Base-by-base conservation (phyloP, 208 protist genomes). In the Vickermania spadyakhi region DNA sequence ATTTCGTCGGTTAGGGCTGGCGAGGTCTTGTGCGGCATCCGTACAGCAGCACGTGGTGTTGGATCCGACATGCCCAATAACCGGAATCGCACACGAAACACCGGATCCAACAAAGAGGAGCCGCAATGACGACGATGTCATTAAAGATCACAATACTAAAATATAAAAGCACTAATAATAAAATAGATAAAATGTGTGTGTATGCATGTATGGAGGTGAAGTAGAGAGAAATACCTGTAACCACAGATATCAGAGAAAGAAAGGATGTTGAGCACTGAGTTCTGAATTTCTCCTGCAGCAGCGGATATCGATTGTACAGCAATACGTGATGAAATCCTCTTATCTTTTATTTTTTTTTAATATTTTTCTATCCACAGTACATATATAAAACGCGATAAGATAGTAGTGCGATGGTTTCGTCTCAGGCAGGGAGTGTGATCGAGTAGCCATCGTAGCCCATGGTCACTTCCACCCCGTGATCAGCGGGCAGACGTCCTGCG, bases 1-100 rank as follows among this genome's bases (percentile, higher is more conserved):
- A 53, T 77, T 79, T 1, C 77, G 61, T 4, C 60, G 59, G 66
- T 79, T 81, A 11, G 62, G 67, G 41, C 53, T n/a, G 49, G 0
- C 27, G 45, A 3, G 42, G 41, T 52, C 28, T 28, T 23, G 21
- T 28, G 28, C 21, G 73, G 68, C 49, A 23, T 52, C 54, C 23
- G 28, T 31, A 56, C 28, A 58, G 52, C 52, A 58, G 52, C 60
- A 65, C 60, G 28, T 4, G 11, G 18, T 27, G 1, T 56, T 13
- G 45, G 28, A 31, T n/a, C 60, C 64, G 2, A 89, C 41, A 58
- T 94, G 84, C 1, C 88, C 88, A 72, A 92, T 91, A 7, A 92
- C 88, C 0, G 88, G 88, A 21, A 94, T 71, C 7, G 68, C 88
- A 28, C 75, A 84, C 11, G 84, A 92, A n/a, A 83, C 84, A 31